A percentile compares a stretch with the other conserved stretches of the same genome.
Conservation (phyloP, 108 stramenopile species). For the Skeletonema potamos region DNA sequence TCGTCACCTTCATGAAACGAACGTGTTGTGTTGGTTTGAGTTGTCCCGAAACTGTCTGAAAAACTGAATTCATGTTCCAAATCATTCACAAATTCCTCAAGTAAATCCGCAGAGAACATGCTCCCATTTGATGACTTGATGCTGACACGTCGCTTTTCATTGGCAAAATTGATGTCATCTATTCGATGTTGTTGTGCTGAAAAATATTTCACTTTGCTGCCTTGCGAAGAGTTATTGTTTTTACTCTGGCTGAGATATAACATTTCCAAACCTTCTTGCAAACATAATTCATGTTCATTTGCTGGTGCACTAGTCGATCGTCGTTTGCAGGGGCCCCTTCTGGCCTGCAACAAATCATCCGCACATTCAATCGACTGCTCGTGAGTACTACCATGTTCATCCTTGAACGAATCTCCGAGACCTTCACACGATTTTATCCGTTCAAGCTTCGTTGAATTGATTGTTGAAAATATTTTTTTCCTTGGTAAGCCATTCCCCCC, state of each 20-base stretch:
- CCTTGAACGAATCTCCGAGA: slow-evolving; percentile 5
- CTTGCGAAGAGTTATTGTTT: neutral
- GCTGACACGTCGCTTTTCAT: neutral
- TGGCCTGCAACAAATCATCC: slow-evolving; percentile 12
- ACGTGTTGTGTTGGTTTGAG: neutral
- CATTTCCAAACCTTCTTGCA: slow-evolving; percentile 10
- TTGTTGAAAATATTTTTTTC: neutral
- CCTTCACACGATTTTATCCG: slow-evolving; percentile 11
- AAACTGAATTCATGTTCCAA: neutral
- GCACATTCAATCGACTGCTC: slow-evolving; percentile 10
- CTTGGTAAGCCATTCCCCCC: neutral
- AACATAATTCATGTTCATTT: neutral
- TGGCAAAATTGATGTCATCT: neutral
- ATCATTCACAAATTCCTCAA: slow-evolving; percentile 22
- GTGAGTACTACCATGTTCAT: slow-evolving; percentile 7
- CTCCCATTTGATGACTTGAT: slow-evolving; percentile 17
- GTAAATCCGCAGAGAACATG: slow-evolving; percentile 32
- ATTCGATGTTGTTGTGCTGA: slow-evolving; percentile 17
- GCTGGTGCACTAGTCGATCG: slow-evolving; percentile 7
- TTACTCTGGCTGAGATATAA: slow-evolving; percentile 8
- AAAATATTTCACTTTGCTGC: slow-evolving; percentile 21
- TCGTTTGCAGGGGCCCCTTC: neutral
- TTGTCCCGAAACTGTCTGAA: neutral
- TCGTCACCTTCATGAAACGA: neutral
- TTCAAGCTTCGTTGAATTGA: neutral